Conservation (phyloP, 176 grass and related monocot species). For the Hordeum vulgare region DNA sequence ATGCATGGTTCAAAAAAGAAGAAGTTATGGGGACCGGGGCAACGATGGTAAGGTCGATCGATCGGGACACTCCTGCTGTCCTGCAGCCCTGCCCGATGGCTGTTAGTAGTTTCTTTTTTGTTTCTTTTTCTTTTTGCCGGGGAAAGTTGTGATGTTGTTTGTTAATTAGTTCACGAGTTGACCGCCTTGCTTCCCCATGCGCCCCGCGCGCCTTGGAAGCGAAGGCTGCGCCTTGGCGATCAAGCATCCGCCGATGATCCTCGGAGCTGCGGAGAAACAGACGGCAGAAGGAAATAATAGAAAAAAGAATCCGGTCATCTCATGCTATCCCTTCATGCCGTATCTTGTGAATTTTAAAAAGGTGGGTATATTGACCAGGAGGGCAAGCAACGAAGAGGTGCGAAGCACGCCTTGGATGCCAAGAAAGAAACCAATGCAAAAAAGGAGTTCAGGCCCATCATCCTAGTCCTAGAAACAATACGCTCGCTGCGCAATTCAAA, state of each 20-base stretch:
- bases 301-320: neutral
- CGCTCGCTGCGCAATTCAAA: neutral
- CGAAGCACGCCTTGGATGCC: neutral
- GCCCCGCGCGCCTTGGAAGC: constrained; percentile 3
- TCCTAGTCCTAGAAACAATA: neutral
- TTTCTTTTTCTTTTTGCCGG: too few species aligned
- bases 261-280: neutral
- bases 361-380: neutral
- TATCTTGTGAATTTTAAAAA: neutral
- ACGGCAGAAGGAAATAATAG: neutral
- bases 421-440: neutral
- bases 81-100: neutral
- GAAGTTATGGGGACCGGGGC: neutral
- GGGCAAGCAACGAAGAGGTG: neutral
- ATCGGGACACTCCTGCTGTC: neutral
- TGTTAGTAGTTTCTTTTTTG: too few species aligned
- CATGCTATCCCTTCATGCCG: neutral
- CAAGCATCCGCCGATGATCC: neutral
- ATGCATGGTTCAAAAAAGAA: neutral
- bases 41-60: neutral
- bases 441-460: neutral
- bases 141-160: too few species aligned
- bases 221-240: constrained; percentile 15
- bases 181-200: too few species aligned
- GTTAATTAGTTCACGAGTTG: too few species aligned